Percentiles rank a stretch among this genome's conserved stretches.
These are phyloP conservation scores for Sonneratia caseolaris DNA, from an alignment of 345 rosid genomes.

Conservation along the genomic window DNA sequence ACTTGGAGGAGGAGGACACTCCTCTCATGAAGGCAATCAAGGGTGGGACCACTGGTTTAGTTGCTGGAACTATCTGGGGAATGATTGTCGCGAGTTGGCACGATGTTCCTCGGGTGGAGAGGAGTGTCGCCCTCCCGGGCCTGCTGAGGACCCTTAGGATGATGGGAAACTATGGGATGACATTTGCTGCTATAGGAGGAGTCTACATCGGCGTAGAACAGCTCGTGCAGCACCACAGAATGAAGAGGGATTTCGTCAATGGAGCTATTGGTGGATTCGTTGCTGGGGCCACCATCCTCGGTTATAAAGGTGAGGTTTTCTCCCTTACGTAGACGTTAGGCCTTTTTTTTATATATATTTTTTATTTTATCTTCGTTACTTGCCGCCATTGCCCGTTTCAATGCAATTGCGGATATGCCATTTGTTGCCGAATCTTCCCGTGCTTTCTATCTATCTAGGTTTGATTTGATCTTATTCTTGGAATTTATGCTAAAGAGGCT, in stretches of 20 bases:
- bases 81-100: slow-evolving; percentile 83
- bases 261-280: slow-evolving; percentile 95
- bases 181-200: slow-evolving; percentile 97
- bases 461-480: too few species aligned
- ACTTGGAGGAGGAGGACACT: slow-evolving; percentile 76
- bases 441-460: too few species aligned
- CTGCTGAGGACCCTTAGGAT: slow-evolving; percentile 74
- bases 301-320: slow-evolving; percentile 51
- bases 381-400: not conserved
- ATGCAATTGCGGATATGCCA: too few species aligned
- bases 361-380: not conserved
- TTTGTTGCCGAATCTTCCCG: too few species aligned
- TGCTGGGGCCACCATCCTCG: slow-evolving; percentile 80
- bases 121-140: slow-evolving; percentile 86
- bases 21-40: slow-evolving; percentile 71
- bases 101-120: slow-evolving; percentile 97
- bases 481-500: too few species aligned
- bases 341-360: too few species aligned
- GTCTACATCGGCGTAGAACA: slow-evolving; percentile 97
- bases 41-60: slow-evolving; percentile 82
- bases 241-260: slow-evolving; percentile 78
- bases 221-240: slow-evolving; percentile 56
- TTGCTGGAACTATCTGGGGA: slow-evolving; percentile 76
- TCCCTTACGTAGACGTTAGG: too few species aligned
- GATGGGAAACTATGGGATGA: slow-evolving; percentile 90